Conservation (phyloP, 108 stramenopile genomes). For the Skeletonema tropicum region DNA sequence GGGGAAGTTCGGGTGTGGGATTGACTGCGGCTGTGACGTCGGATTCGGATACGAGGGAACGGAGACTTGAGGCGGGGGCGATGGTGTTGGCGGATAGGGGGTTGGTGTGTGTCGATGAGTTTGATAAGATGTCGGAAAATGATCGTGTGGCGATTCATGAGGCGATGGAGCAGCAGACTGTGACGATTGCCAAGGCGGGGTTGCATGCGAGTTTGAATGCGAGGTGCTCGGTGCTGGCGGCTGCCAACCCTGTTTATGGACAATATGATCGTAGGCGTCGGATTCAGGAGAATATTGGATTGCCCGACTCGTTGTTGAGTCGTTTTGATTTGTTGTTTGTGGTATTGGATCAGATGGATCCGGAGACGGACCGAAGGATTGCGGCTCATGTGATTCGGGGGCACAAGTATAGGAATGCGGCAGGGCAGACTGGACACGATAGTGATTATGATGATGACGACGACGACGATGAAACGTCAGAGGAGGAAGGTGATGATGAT, state of each 20-base stretch:
- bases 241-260: conserved; percentile 99
- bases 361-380: conserved; percentile 92
- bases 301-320: conserved; percentile 97
- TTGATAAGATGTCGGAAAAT: conserved; percentile 91
- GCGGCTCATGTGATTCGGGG: conserved; percentile 95
- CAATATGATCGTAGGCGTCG: conserved; percentile 95
- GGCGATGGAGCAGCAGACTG: conserved; percentile 99
- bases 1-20: conserved; percentile 98
- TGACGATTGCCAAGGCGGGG: conserved; percentile 99
- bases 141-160: conserved; percentile 99
- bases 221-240: conserved; percentile 97
- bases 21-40: conserved; percentile 98
- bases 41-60: conserved; percentile 96
- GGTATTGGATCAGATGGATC: conserved; percentile 97
- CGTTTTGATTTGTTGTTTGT: conserved; percentile 99
- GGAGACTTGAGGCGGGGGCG: conserved; percentile 98
- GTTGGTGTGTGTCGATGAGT: conserved; percentile 98
- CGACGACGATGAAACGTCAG: conserved; percentile 53
- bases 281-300: conserved; percentile 98
- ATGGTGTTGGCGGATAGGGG: conserved; percentile 99
- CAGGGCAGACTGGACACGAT: conserved; percentile 73
- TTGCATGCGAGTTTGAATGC: conserved; percentile 96
- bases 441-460: conserved; percentile 85
- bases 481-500: conserved; percentile 46
- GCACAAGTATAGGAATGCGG: conserved; percentile 90